These are phyloP conservation scores for Litchi chinensis DNA, from an alignment of 345 rosid species.

Conservation along the genomic window DNA sequence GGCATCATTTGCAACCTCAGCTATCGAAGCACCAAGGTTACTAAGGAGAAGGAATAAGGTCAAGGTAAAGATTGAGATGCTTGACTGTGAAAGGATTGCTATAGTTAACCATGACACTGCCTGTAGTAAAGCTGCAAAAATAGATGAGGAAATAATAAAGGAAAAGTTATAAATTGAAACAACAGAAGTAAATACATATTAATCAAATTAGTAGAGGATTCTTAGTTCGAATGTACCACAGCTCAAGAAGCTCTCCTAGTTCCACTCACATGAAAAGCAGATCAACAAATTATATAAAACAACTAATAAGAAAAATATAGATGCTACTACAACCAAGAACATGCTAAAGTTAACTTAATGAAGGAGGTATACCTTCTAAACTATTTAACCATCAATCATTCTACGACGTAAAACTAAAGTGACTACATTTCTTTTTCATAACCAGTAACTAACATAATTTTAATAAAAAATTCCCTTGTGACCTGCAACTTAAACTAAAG, in stretches of 20 bases:
- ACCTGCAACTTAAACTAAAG: background rate
- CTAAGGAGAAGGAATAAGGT: slow-evolving; percentile 69
- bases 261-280: background rate
- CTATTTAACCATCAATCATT: background rate
- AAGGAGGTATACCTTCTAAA: background rate
- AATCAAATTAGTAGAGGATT: background rate
- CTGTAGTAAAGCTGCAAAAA: slow-evolving; percentile 75
- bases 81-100: slow-evolving; percentile 60
- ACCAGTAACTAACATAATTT: background rate
- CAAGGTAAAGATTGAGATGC: slow-evolving; percentile 53
- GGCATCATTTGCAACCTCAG: slow-evolving; percentile 95
- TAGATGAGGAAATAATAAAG: background rate
- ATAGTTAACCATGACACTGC: slow-evolving; percentile 82
- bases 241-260: background rate
- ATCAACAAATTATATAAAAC: background rate
- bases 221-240: background rate
- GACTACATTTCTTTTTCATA: background rate
- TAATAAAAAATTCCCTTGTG: background rate
- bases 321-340: background rate
- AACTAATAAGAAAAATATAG: background rate
- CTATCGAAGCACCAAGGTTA: slow-evolving; percentile 87
- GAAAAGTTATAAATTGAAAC: background rate
- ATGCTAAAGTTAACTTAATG: background rate
- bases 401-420: background rate
- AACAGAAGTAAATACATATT: background rate